phyloP scores from a whole-genome alignment of 805 yeast species.

The Saccharomycodes ludwigii region DNA sequence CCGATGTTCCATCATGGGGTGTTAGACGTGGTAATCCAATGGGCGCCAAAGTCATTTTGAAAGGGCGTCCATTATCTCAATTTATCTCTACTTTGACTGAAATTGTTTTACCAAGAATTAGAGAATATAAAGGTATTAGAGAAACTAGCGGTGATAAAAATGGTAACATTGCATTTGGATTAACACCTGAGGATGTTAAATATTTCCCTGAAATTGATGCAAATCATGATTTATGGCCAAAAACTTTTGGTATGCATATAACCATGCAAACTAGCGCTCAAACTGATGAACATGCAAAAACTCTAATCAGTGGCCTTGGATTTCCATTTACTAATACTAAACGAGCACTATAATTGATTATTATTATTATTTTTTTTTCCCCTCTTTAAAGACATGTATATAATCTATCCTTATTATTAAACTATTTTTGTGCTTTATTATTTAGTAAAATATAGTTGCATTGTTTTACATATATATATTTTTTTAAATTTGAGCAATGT shows the following conservation, averaged over 20 bases:
- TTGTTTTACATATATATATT: too few relatives aligned
- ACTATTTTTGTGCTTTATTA: too few relatives aligned
- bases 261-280: conserved; percentile 82
- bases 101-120: conserved; percentile 82
- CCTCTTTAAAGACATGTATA: too few relatives aligned
- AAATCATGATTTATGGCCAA: conserved; percentile 82
- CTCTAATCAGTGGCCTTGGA: conserved; percentile 69
- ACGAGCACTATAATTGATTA: conserved; percentile 21
- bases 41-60: conserved; percentile 75
- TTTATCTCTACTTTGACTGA: conserved; percentile 80
- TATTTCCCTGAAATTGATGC: conserved; percentile 89
- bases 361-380: conserved; percentile 5
- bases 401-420: too few relatives aligned
- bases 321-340: conserved; percentile 59
- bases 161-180: conserved; percentile 81
- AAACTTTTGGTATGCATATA: conserved; percentile 73
- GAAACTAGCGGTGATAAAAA: conserved; percentile 68
- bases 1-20: conserved; percentile 77
- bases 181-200: conserved; percentile 62
- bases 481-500: too few relatives aligned
- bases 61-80: conserved; percentile 75
- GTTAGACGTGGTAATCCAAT: conserved; percentile 78
- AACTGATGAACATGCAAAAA: conserved; percentile 81
- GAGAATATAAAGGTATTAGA: conserved; percentile 73
- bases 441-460: too few relatives aligned